Percentiles rank a stretch among this genome's conserved stretches.
These are phyloP conservation scores for Petasospora rhodanensis DNA, from an alignment of 1,139 yeast species.

Conservation along the genomic window DNA sequence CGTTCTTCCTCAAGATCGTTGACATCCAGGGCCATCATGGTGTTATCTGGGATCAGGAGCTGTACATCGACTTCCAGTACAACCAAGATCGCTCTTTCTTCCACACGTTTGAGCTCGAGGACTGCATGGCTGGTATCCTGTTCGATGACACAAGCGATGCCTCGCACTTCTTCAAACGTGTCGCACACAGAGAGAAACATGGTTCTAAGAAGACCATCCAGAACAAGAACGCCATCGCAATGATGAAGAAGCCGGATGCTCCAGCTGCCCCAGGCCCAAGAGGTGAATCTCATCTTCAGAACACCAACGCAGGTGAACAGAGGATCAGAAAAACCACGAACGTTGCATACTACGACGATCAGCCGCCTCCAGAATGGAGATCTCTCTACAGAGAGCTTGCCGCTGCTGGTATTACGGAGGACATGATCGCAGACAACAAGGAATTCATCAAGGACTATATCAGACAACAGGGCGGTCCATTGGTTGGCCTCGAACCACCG, in stretches of 20 bases:
- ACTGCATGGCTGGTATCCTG: constrained; percentile 80
- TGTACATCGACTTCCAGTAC: constrained; percentile 82
- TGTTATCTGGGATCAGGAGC: constrained; percentile 94
- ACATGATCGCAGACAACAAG: constrained; percentile 83
- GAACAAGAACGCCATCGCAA: constrained; percentile 83
- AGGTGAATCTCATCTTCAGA: constrained; percentile 38
- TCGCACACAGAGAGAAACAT: constrained; percentile 69
- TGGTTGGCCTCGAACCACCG: constrained; percentile 84
- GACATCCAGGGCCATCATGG: constrained; percentile 81
- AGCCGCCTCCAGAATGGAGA: constrained; percentile 86
- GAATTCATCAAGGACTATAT: constrained; percentile 79
- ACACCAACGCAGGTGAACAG: constrained; percentile 40
- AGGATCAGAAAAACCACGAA: constrained; percentile 55
- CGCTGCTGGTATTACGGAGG: constrained; percentile 77
- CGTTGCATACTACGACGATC: constrained; percentile 66
- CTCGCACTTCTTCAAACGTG: constrained; percentile 72
- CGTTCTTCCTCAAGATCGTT: constrained; percentile 83
- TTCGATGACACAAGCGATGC: constrained; percentile 93
- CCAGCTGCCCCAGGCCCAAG: constrained; percentile 61
- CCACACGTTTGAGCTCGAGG: constrained; percentile 92
- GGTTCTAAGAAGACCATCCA: constrained; percentile 81
- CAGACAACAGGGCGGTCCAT: constrained; percentile 73
- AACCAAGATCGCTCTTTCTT: constrained; percentile 92
- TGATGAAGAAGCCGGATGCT: constrained; percentile 47
- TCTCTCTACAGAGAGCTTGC: constrained; percentile 70